Base-by-base conservation (phyloP, 176 grass and related monocot species). In the Luzula sylvatica region DNA sequence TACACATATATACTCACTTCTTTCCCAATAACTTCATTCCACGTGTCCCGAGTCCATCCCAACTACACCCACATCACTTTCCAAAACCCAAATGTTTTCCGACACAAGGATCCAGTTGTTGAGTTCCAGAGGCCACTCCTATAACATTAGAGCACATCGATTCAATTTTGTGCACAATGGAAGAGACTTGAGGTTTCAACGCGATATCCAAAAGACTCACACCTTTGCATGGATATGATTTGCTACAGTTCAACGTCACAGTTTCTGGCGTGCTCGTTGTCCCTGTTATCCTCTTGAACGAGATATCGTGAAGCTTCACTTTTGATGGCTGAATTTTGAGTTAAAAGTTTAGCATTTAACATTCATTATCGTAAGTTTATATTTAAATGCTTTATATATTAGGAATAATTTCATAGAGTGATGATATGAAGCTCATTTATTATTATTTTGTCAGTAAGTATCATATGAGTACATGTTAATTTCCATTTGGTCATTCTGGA, bases 271-370 rank as follows among this genome's bases (percentile, higher is more conserved):
- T 56, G 43, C 50, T 65, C 4, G 67, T 19, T 0, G 75, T 78
- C 27, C 75, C 75, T 66, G 2, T 35, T 12, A 78, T 71, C 15
- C 52, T n/a, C 17, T 40, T 56, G 58, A 58, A 78, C 19, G 9
- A 9, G 7, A 78, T 69, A 28, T 65, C 43, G 2, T 8, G 19
- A 23, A 78, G 68, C 67, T 58, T 71, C 57, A 72, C 75, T 26
- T 20, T 53, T 2, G 75, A 78, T 11, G 75, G 75, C 67, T 78
- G 75, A 58, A 66, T 13, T 5, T 24, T 26, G 42, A 7, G 12
- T 50, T n/a, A 28, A 50, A 17, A 2, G 30, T 15, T 39, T 23
- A 4, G 19, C 7, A n/a, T n/a, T n/a, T n/a, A n/a, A n/a, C n/a
- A n/a, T n/a, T n/a, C n/a, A n/a, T n/a, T n/a, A n/a, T n/a, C n/a